Evolutionary conservation across 257 asterid species (phyloP).

Genomic region (Coffea eugenioides): DNA sequence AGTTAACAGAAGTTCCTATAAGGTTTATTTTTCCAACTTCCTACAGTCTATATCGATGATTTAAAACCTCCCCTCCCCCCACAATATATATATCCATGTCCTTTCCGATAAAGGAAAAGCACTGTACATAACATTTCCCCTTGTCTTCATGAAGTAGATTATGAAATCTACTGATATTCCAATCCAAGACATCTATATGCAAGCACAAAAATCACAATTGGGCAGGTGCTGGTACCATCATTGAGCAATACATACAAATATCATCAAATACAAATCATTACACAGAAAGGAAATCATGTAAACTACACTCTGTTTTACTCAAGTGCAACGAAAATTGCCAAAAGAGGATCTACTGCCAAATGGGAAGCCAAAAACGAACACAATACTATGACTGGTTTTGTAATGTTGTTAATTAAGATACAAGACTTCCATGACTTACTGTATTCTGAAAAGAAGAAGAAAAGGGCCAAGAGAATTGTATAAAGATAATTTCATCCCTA

Average conservation of each 20-base stretch:
- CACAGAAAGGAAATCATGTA: neutral
- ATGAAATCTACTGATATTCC: neutral
- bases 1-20: conserved; percentile 2
- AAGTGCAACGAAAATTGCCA: neutral
- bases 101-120: neutral
- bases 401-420: neutral
- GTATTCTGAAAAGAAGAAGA: neutral
- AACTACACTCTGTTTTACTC: neutral
- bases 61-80: too few relatives aligned
- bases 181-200: neutral
- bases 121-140: neutral
- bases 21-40: neutral
- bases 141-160: neutral
- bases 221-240: neutral
- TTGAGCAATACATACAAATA: neutral
- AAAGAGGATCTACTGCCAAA: neutral
- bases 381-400: neutral
- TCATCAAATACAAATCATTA: neutral
- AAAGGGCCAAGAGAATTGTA: neutral
- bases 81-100: neutral
- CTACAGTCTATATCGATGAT: neutral
- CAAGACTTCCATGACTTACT: neutral
- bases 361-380: neutral
- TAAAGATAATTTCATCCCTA: neutral
- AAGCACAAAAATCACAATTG: neutral